phyloP scores from a whole-genome alignment of 2,329 filamentous ascomycete species.

The Teratosphaeria destructans region DNA sequence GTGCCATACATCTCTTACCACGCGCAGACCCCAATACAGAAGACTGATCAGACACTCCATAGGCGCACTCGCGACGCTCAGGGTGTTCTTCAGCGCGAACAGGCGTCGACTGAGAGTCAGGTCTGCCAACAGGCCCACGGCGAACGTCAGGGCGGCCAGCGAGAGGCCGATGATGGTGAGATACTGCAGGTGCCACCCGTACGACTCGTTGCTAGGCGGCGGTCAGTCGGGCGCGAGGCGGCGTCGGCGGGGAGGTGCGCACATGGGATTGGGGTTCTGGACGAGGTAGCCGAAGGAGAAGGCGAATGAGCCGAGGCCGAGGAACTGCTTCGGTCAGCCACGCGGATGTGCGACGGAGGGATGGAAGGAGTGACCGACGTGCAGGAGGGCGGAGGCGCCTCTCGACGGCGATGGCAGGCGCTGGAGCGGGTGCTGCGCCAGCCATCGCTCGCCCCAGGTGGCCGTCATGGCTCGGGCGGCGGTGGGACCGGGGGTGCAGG shows the following conservation, averaged over 20 bases:
- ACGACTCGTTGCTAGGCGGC: slow-evolving; percentile 43
- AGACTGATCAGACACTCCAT: slow-evolving; percentile 61
- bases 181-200: slow-evolving; percentile 62
- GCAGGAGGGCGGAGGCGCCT: slow-evolving; percentile 51
- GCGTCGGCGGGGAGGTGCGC: slow-evolving; percentile 6
- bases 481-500: too few species aligned
- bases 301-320: slow-evolving; percentile 36
- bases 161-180: slow-evolving; percentile 63
- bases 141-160: slow-evolving; percentile 51
- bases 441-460: slow-evolving; percentile 16
- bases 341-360: slow-evolving; percentile 5
- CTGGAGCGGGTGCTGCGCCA: slow-evolving; percentile 51
- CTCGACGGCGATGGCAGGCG: slow-evolving; percentile 55
- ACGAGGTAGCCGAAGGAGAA: slow-evolving; percentile 34
- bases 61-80: slow-evolving; percentile 56
- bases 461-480: slow-evolving; percentile 9
- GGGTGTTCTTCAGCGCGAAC: slow-evolving; percentile 56
- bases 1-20: slow-evolving; percentile 29
- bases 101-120: slow-evolving; percentile 47
- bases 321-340: slow-evolving; percentile 8
- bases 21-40: slow-evolving; percentile 60
- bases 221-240: slow-evolving; percentile 6
- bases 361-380: slow-evolving; percentile 29
- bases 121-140: slow-evolving; percentile 53
- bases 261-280: slow-evolving; percentile 27